Conservation (phyloP, 306 rosid genomes). For the Rosa chinensis region DNA sequence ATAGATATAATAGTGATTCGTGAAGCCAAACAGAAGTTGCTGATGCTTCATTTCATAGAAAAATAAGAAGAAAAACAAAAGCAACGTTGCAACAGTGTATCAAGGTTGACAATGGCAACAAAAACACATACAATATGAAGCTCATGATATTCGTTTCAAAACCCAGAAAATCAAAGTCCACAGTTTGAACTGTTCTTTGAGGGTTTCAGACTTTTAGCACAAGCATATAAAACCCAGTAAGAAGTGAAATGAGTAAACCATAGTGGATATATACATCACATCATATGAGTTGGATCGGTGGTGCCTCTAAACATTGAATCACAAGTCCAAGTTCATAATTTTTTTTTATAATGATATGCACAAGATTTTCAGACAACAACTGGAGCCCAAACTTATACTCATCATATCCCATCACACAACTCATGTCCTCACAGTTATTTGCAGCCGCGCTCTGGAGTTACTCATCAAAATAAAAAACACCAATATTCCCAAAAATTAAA, state of each 20-base stretch:
- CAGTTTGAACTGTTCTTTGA: not conserved
- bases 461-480: not conserved
- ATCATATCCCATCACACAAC: constrained; percentile 4
- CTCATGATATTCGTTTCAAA: not conserved
- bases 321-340: not conserved
- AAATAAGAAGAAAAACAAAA: not conserved
- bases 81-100: not conserved
- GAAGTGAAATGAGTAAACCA: not conserved
- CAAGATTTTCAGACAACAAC: constrained; percentile 13
- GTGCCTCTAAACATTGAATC: not conserved
- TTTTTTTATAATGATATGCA: constrained; percentile 1
- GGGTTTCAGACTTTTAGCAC: not conserved
- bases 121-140: not conserved
- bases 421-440: not conserved
- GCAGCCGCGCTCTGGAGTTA: not conserved
- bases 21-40: not conserved
- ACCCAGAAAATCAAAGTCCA: not conserved
- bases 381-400: not conserved
- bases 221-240: not conserved
- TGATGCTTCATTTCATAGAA: not conserved
- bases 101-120: not conserved
- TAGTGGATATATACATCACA: not conserved
- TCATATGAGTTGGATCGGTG: not conserved
- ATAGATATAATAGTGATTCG: not conserved
- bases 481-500: too few relatives aligned